Base-by-base conservation (phyloP, 257 asterid species). In the Anisodus tanguticus region DNA sequence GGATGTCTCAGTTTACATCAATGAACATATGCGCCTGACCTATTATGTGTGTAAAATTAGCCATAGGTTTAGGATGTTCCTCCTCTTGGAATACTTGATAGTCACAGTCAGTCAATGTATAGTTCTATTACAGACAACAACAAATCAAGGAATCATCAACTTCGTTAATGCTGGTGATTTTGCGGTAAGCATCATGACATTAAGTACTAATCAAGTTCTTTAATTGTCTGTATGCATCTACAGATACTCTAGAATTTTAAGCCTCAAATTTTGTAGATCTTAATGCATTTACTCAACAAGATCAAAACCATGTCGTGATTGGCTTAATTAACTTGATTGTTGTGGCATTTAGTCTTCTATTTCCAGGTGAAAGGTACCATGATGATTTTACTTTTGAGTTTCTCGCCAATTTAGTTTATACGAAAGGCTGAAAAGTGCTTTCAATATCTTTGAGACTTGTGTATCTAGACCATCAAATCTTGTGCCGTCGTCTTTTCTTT, bases 81-180 rank as follows among this genome's bases (percentile, higher is more conserved):
- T 95, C 83, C 95, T 95, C 15, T 84, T 93, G 85, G 96, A 95
- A 87, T 95, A 93, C 90, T 82, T 93, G 22, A 70, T 89, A 74
- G 86, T 95, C 88, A 88, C 97, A 31, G 95, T 91, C 71, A 88
- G 94, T 87, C 98, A 93, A 83, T 88, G 93, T 88, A 84, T 88
- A 84, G 79, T 97, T 5, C 88, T 95, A 43, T 80, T 95, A 88
- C 93, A 91, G 88, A 88, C 98, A 82, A 92, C 96, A 9, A 91
- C 88, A 87, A 93, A 95, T 88, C 93, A 84, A 82, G 87, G 95
- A 63, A 87, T 91, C 70, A 90, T 93, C 85, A 95, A 91, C 88
- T 78, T 92, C 83, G 84, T 95, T 79, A 95, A 95, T 86, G 97
- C 91, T 81, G 98, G 97, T 37, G 97, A 95, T 91, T 95, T 95